phyloP scores from a whole-genome alignment of 345 rosid species.

The Lepidium aucheri region DNA sequence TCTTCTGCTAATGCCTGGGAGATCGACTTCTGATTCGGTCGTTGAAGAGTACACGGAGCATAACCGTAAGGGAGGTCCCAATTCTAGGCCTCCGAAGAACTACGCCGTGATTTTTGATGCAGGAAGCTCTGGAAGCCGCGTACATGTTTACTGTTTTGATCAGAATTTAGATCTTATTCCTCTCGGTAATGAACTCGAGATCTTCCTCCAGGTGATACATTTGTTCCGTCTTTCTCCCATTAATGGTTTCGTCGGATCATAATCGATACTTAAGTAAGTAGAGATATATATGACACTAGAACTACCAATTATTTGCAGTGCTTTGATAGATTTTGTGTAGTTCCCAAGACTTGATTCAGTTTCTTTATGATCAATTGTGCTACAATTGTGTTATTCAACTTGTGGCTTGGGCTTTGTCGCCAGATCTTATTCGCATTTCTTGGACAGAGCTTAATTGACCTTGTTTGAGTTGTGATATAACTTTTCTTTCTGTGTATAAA shows the following conservation, averaged over 20 bases:
- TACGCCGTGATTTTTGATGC: conserved; percentile 89
- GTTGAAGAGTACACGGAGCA: conserved; percentile 35
- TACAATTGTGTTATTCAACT: conserved; percentile 7
- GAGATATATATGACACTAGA: not conserved
- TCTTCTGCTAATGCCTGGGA: conserved; percentile 52
- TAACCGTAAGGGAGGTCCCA: conserved; percentile 44
- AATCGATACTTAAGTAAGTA: not conserved
- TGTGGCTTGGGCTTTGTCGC: not conserved
- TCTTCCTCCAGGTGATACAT: conserved; percentile 50
- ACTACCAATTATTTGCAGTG: not conserved
- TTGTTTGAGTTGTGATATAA: not conserved
- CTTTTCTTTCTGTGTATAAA: not conserved
- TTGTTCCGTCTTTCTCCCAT: not conserved
- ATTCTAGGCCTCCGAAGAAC: conserved; percentile 31
- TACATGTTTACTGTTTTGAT: conserved; percentile 91
- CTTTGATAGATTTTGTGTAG: conserved; percentile 11
- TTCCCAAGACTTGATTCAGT: not conserved
- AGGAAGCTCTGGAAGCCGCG: conserved; percentile 95
- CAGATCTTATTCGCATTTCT: not conserved
- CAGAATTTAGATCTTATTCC: conserved; percentile 85
- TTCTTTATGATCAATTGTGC: not conserved
- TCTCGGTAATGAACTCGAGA: conserved; percentile 81
- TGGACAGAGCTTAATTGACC: not conserved
- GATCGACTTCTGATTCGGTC: conserved; percentile 34
- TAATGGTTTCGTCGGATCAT: not conserved